Percentiles rank a stretch among this genome's conserved stretches.
Conservation (phyloP, 2,329 filamentous ascomycete species). For the Orbilia javanica region DNA sequence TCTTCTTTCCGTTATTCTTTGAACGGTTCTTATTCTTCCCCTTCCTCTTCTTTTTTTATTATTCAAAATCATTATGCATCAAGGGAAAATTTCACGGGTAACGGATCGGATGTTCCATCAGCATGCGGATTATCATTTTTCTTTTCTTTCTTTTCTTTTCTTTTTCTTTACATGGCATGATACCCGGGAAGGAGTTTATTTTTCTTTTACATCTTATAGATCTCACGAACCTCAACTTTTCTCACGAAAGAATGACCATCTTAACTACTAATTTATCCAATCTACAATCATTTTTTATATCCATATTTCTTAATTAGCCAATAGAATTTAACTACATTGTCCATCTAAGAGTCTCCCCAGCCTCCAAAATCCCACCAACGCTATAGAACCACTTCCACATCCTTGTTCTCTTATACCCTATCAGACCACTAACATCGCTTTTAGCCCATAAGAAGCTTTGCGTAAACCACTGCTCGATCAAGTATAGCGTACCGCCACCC, state of each 20-base stretch:
- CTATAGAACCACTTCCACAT: constrained; percentile 54
- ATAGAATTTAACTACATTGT: constrained; percentile 37
- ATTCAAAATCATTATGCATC: not conserved
- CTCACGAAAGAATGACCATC: not conserved
- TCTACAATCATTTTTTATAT: not conserved
- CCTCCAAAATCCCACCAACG: constrained; percentile 35
- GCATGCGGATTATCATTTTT: not conserved
- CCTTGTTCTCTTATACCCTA: constrained; percentile 53
- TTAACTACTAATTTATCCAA: constrained; percentile 14
- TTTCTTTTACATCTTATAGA: constrained; percentile 20
- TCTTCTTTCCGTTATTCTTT: too few relatives aligned
- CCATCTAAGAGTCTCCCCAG: constrained; percentile 43
- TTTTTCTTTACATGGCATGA: constrained; percentile 29
- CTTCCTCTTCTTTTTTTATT: constrained; percentile 9
- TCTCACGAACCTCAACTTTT: constrained; percentile 10
- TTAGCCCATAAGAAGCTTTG: constrained; percentile 60
- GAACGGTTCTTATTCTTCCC: not conserved
- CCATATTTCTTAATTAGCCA: not conserved
- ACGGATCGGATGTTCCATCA: constrained; percentile 13
- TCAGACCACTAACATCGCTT: constrained; percentile 45
- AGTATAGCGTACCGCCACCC: constrained; percentile 32
- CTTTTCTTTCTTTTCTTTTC: not conserved
- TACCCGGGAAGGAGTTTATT: constrained; percentile 38
- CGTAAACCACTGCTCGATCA: constrained; percentile 60
- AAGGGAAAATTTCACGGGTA: not conserved